A percentile compares a stretch with the other conserved stretches of the same genome.
Conservation (phyloP, 1,284 basidiomycete genomes). For the Irpex rosettiformis region DNA sequence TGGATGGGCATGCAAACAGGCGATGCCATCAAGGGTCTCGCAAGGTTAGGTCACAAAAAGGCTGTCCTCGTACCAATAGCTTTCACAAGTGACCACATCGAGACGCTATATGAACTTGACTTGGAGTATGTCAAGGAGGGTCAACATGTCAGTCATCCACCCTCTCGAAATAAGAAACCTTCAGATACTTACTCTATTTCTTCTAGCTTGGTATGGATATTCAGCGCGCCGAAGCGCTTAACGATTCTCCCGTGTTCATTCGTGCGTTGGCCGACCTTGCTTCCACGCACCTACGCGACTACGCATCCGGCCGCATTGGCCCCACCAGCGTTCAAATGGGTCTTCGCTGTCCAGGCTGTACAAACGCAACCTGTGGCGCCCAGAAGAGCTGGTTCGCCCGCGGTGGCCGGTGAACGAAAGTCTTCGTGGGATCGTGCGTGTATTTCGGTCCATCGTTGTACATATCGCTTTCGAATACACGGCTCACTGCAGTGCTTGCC, state of each 20-base stretch:
- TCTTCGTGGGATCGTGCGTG: neutral
- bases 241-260: constrained; percentile 97
- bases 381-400: constrained; percentile 88
- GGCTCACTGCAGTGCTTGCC: neutral
- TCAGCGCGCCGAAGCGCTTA: constrained; percentile 91
- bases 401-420: constrained; percentile 35
- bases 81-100: constrained; percentile 99
- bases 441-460: neutral
- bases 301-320: constrained; percentile 47
- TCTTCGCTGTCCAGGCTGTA: constrained; percentile 92
- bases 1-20: constrained; percentile 99
- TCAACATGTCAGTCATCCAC: constrained; percentile 62
- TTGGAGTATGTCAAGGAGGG: constrained; percentile 93
- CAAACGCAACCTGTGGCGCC: constrained; percentile 80
- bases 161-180: neutral
- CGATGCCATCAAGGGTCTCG: constrained; percentile 90
- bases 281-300: constrained; percentile 74
- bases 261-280: constrained; percentile 95
- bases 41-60: constrained; percentile 83
- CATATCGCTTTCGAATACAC: neutral
- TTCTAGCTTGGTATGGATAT: constrained; percentile 86
- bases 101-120: constrained; percentile 97
- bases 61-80: constrained; percentile 94
- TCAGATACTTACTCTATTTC: neutral
- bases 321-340: constrained; percentile 79